Base-by-base conservation (phyloP, 2,329 filamentous ascomycete species). In the Hymenoscyphus scutula region DNA sequence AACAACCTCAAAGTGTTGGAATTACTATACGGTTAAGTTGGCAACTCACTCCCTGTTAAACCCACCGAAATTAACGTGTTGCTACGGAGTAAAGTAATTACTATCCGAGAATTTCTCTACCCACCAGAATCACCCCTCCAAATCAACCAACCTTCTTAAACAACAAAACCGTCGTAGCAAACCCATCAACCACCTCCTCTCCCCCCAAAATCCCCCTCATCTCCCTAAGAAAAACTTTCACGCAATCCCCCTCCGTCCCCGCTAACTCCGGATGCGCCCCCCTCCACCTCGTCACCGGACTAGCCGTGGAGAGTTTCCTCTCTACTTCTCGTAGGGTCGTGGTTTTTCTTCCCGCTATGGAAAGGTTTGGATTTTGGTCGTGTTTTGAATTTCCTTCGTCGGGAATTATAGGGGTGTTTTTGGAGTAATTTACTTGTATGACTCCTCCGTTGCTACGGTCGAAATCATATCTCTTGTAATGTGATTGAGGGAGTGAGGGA, bases 241-340 rank as follows among this genome's bases (percentile, higher is more conserved):
- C 67, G n/a, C 73, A 69, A 68, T 78, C 77, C 32, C 73, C 65
- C 5, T 77, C 76, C 1, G 73, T 76, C 5, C 73, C 75, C 11
- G 68, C 68, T 13, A 71, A 58, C 6, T 76, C 73, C 5, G 74
- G 74, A 68, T 79, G 68, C 5, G 74, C 75, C 30, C 65, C 70
- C 76, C 72, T 56, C 76, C 72, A 78, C 72, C 78, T 71, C 15
- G 74, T 77, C 25, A 79, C 74, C 59, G 74, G 71, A 64, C 76
- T 78, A 2, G 70, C 69, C 1, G 77, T 79, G 1, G 64, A 69
- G 29, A 77, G 48, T 7, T 65, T 59, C 56, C 67, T 66, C 56
- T 72, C 70, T 69, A 60, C 55, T 71, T 67, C 1, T 70, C 41
- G n/a, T 38, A 48, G n/a, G 15, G 51, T 60, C 1, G 19, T 51